Percentiles rank a stretch among this genome's conserved stretches.
Evolutionary conservation across 371 early-diverging fungal genomes (phyloP).

Genomic region (Mycotypha africana): DNA sequence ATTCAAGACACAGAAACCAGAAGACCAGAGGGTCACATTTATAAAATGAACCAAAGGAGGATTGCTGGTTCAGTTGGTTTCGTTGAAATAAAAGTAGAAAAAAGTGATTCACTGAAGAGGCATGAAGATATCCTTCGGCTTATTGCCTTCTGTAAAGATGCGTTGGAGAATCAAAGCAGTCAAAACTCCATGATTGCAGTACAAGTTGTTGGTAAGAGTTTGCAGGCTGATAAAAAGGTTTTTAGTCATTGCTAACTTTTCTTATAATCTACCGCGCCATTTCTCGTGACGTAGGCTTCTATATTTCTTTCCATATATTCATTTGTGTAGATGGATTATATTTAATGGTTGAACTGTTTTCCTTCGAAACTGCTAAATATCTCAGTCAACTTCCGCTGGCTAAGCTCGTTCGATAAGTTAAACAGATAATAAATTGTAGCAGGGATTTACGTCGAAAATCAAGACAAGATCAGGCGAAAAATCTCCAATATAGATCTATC

Average conservation of each 20-base stretch:
- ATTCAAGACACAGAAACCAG: conserved; percentile 6
- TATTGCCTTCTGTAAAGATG: conserved; percentile 9
- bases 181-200: conserved; percentile 14
- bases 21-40: conserved; percentile 12
- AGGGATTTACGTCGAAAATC: conserved; percentile 11
- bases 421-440: conserved; percentile 18
- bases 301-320: conserved; percentile 19
- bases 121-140: conserved; percentile 16
- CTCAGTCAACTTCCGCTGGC: conserved; percentile 12
- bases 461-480: conserved; percentile 8
- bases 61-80: conserved; percentile 11
- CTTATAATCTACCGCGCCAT: conserved; percentile 1
- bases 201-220: too few species aligned
- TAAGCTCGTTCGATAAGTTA: conserved; percentile 14
- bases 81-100: conserved; percentile 12
- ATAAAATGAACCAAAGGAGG: conserved; percentile 11
- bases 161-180: conserved; percentile 8
- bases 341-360: conserved; percentile 20
- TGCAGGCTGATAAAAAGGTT: conserved; percentile 9
- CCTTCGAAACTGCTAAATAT: conserved; percentile 19
- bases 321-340: conserved; percentile 10
- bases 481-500: conserved; percentile 7
- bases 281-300: conserved; percentile 14
- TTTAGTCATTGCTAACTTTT: conserved; percentile 4
- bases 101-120: conserved; percentile 1